A percentile compares a stretch with the other conserved stretches of the same genome.
Conservation (phyloP, 140 eudicot genomes). For the Anethum foeniculum region DNA sequence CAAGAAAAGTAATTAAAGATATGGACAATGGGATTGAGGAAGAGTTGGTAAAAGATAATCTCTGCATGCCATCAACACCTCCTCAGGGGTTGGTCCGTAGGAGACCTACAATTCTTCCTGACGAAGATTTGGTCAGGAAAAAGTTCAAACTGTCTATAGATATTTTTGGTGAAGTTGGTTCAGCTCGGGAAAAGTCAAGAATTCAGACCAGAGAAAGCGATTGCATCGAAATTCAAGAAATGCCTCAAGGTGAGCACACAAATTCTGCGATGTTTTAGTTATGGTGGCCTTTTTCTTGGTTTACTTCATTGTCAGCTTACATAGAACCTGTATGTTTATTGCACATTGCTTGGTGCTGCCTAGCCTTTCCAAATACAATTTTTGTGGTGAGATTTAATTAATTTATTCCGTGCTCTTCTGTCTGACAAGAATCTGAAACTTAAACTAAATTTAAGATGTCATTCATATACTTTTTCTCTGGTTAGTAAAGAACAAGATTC, state of each 20-base stretch:
- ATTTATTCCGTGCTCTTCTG: neutral
- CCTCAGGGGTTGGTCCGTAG: neutral
- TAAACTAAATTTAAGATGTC: neutral
- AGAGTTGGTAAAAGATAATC: neutral
- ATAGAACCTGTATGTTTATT: neutral
- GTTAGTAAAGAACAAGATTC: neutral
- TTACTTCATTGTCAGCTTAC: neutral
- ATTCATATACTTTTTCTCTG: neutral
- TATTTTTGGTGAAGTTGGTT: neutral
- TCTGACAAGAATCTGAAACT: neutral
- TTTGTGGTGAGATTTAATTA: neutral
- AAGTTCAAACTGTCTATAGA: neutral
- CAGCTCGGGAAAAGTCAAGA: neutral
- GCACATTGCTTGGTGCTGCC: neutral
- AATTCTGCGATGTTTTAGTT: neutral
- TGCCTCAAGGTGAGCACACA: neutral
- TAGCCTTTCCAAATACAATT: neutral
- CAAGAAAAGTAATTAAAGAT: neutral
- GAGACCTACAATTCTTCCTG: neutral
- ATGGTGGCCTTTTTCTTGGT: neutral
- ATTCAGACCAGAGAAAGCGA: neutral
- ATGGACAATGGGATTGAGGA: neutral
- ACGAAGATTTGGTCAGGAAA: neutral
- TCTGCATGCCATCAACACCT: neutral
- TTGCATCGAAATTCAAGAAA: neutral